phyloP scores from a whole-genome alignment of 768 basidiomycete species.

The Kwoniella bestiolae region DNA sequence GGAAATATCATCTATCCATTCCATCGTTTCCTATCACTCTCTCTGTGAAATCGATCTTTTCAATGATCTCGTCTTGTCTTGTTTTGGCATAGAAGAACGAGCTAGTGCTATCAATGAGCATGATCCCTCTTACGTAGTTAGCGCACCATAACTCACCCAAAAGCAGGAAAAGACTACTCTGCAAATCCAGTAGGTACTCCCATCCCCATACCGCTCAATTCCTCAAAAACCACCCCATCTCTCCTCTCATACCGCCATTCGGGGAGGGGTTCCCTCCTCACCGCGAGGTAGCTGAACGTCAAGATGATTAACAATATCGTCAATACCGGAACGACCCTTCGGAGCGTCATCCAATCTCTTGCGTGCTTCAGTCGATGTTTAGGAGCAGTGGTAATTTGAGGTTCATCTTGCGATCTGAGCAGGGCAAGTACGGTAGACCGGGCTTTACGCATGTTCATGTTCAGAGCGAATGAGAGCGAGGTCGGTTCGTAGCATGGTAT shows the following conservation, averaged over 20 bases:
- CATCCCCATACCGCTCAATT: background rate
- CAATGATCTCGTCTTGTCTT: no score
- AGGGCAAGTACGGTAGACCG: background rate
- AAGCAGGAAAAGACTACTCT: no score
- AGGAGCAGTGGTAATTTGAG: slow-evolving; percentile 8
- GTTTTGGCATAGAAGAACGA: no score
- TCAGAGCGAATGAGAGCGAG: background rate
- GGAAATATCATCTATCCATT: no score
- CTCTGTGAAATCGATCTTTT: no score
- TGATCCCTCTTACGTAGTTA: no score
- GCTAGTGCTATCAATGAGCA: no score
- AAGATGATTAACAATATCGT: slow-evolving; percentile 8
- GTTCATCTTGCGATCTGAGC: background rate
- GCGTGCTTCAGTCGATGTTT: slow-evolving; percentile 2
- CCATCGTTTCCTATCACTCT: no score
- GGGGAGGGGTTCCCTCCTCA: background rate
- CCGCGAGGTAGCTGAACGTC: slow-evolving; percentile 1
- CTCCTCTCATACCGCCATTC: background rate
- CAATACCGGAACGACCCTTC: slow-evolving; percentile 5
- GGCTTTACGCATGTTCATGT: background rate
- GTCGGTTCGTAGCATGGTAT: background rate
- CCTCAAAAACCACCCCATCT: background rate
- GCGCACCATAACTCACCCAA: no score
- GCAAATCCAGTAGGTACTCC: slow-evolving; percentile 3
- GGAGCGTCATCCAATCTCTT: background rate